Evolutionary conservation across 495 filamentous ascomycete genomes (phyloP).

Genomic region (Gamarada debralockiae): DNA sequence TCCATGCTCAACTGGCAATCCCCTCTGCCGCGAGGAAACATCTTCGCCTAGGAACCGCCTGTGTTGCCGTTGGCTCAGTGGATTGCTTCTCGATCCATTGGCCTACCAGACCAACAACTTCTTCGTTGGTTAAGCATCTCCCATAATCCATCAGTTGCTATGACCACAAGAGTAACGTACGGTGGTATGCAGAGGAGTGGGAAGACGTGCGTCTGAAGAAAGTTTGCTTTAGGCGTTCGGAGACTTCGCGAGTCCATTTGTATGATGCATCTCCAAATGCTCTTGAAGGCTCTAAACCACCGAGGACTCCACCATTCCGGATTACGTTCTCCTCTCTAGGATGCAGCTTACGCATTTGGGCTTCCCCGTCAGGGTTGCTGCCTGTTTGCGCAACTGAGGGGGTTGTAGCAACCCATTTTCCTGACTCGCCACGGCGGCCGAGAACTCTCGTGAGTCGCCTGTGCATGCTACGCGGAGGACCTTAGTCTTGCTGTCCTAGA

Average conservation of each 20-base stretch:
- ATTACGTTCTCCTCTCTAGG: conserved; percentile 84
- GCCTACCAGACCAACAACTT: conserved; percentile 93
- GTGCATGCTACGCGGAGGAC: conserved; percentile 90
- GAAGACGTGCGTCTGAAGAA: conserved; percentile 81
- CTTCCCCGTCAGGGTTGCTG: conserved; percentile 74
- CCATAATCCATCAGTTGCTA: conserved; percentile 97
- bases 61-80: conserved; percentile 36
- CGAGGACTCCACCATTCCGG: conserved; percentile 82
- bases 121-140: conserved; percentile 99
- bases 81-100: conserved; percentile 87
- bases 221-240: conserved; percentile 72
- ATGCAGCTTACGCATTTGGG: conserved; percentile 76
- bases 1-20: conserved; percentile 54
- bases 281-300: conserved; percentile 84
- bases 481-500: conserved; percentile 85
- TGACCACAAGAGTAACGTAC: conserved; percentile 95
- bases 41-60: conserved; percentile 48
- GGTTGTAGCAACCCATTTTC: conserved; percentile 89
- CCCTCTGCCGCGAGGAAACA: conserved; percentile 48
- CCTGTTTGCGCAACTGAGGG: conserved; percentile 93
- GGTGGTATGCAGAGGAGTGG: conserved; percentile 79
- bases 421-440: conserved; percentile 67
- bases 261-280: conserved; percentile 96
- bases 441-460: conserved; percentile 92
- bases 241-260: conserved; percentile 86